Percentiles rank a stretch among this genome's conserved stretches.
phyloP scores from a whole-genome alignment of 306 rosid species.

The Pterocarpus macrocarpus region DNA sequence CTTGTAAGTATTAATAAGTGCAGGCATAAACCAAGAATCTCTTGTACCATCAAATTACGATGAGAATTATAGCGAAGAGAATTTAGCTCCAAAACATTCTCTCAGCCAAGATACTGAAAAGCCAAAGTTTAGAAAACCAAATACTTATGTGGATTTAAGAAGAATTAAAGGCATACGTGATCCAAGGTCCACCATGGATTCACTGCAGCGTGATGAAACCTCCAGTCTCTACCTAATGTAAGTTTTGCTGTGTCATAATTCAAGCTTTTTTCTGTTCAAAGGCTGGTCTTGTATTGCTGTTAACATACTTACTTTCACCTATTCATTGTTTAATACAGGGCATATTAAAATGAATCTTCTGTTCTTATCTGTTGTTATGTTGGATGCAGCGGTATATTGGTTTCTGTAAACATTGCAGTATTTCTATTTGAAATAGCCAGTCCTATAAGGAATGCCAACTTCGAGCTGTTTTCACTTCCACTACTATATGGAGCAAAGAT shows the following conservation, averaged over 20 bases:
- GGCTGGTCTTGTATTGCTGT: not conserved
- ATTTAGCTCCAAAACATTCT: conserved; percentile 38
- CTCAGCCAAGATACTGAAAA: conserved; percentile 39
- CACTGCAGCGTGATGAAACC: conserved; percentile 59
- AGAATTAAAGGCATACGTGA: conserved; percentile 35
- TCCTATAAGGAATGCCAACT: conserved; percentile 74
- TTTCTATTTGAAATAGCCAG: conserved; percentile 93
- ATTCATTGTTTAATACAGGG: not conserved
- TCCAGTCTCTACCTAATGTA: conserved; percentile 74
- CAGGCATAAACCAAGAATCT: conserved; percentile 53
- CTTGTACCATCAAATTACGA: conserved; percentile 40
- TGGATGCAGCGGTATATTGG: conserved; percentile 79
- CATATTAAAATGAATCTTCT: not conserved
- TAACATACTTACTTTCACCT: not conserved
- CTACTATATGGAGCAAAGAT: conserved; percentile 89
- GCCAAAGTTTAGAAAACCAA: conserved; percentile 36
- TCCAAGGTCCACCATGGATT: conserved; percentile 42
- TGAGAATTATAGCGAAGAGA: conserved; percentile 49
- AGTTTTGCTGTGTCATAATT: conserved; percentile 13
- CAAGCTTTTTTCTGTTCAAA: conserved; percentile 17
- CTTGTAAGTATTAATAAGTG: conserved; percentile 6
- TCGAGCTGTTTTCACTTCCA: conserved; percentile 77
- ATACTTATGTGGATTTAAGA: conserved; percentile 40
- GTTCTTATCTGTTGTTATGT: conserved; percentile 40
- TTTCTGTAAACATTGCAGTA: conserved; percentile 84